phyloP scores from a whole-genome alignment of 2,329 filamentous ascomycete genomes.

The Colletotrichum sansevieriae region DNA sequence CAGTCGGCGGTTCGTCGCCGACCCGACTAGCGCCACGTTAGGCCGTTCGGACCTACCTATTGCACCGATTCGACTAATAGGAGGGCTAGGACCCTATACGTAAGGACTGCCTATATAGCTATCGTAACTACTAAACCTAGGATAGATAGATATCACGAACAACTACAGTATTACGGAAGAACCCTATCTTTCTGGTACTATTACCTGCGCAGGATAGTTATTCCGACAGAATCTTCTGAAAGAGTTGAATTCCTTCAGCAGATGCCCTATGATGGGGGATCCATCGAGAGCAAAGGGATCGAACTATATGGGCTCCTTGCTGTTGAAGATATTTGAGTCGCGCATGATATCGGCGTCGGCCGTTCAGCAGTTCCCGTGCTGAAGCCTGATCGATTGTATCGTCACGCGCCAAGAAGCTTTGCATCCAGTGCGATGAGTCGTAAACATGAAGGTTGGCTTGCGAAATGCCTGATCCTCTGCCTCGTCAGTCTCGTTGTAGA shows the following conservation, averaged over 20 bases:
- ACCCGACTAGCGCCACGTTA: too few relatives aligned
- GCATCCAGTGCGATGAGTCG: neutral
- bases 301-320: neutral
- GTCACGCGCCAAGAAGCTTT: neutral
- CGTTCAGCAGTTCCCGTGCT: neutral
- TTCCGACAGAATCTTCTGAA: too few relatives aligned
- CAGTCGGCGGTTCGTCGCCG: too few relatives aligned
- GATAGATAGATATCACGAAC: too few relatives aligned
- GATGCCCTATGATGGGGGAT: neutral
- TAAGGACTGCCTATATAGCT: too few relatives aligned
- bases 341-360: neutral
- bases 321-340: neutral
- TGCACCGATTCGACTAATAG: too few relatives aligned
- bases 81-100: too few relatives aligned
- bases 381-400: neutral
- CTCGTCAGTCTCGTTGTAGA: neutral
- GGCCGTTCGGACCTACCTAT: too few relatives aligned
- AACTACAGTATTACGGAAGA: too few relatives aligned
- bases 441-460: neutral
- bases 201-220: too few relatives aligned
- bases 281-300: neutral
- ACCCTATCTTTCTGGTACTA: too few relatives aligned
- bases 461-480: neutral
- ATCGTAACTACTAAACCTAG: too few relatives aligned
- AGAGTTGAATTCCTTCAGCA: neutral